These are phyloP conservation scores for Leccinum disarticulatum DNA, from an alignment of 768 basidiomycete genomes.

Conservation along the genomic window DNA sequence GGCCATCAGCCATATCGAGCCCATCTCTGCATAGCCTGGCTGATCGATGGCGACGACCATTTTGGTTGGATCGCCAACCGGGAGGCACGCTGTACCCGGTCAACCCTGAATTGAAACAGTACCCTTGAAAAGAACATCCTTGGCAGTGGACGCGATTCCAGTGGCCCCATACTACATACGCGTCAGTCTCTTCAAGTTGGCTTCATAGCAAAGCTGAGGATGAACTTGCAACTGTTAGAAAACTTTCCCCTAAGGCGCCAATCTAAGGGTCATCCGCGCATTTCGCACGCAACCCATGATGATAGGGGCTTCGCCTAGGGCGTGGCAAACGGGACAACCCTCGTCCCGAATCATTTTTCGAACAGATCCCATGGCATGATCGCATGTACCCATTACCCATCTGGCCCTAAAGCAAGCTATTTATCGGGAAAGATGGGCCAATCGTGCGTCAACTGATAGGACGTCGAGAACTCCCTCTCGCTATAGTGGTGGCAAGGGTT, in stretches of 20 bases:
- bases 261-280: neutral
- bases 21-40: constrained; percentile 23
- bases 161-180: too few species aligned
- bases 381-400: neutral
- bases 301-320: neutral
- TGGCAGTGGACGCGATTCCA: neutral
- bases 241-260: neutral
- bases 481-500: neutral
- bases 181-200: too few species aligned
- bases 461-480: neutral
- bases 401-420: constrained; percentile 6
- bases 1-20: constrained; percentile 30
- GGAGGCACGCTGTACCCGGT: neutral
- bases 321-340: constrained; percentile 44
- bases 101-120: neutral
- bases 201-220: neutral
- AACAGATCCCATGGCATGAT: constrained; percentile 41
- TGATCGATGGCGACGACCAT: constrained; percentile 5
- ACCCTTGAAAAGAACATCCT: neutral
- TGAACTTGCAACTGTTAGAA: neutral
- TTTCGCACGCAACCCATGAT: neutral
- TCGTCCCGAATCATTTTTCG: constrained; percentile 47
- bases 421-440: constrained; percentile 36
- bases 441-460: neutral
- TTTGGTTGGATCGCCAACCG: neutral